These are phyloP conservation scores for Pezicula carpinea DNA, from an alignment of 2,329 filamentous ascomycete genomes.

Conservation along the genomic window DNA sequence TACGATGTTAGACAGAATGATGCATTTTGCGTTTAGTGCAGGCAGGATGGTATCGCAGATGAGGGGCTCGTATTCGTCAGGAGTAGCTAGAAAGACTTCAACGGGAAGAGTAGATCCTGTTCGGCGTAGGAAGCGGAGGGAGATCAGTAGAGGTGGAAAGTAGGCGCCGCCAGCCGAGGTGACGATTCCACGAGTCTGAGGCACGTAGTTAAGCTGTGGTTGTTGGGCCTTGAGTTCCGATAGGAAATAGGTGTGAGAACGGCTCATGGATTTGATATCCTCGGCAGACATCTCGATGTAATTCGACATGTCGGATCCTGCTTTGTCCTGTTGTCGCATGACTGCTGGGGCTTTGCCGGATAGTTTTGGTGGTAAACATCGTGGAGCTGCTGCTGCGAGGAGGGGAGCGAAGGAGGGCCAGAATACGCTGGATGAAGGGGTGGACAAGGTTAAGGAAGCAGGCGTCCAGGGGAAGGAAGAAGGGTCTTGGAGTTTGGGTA, in stretches of 20 bases:
- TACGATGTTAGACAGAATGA: slow-evolving; percentile 37
- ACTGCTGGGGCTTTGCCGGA: slow-evolving; percentile 4
- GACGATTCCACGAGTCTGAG: slow-evolving; percentile 33
- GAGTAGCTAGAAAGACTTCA: slow-evolving; percentile 35
- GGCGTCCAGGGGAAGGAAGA: background rate
- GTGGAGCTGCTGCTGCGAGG: slow-evolving; percentile 12
- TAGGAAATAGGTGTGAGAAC: slow-evolving; percentile 8
- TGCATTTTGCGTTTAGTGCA: slow-evolving; percentile 33
- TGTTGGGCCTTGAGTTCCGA: background rate
- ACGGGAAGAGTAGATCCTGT: slow-evolving; percentile 34
- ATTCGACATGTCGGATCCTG: background rate
- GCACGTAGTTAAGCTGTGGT: background rate
- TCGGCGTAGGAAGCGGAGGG: slow-evolving; percentile 35
- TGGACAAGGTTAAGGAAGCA: background rate
- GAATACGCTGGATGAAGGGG: slow-evolving; percentile 4
- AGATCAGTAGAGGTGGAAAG: slow-evolving; percentile 34
- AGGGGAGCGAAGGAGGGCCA: slow-evolving; percentile 15
- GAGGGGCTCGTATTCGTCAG: slow-evolving; percentile 31
- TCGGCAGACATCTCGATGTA: slow-evolving; percentile 5
- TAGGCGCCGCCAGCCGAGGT: slow-evolving; percentile 34
- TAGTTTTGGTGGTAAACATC: slow-evolving; percentile 9
- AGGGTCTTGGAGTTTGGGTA: background rate
- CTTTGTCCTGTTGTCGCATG: background rate
- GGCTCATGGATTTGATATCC: slow-evolving; percentile 10
- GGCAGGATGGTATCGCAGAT: slow-evolving; percentile 34